Base-by-base conservation (phyloP, 2,329 filamentous ascomycete species). In the Pseudonectria foliicola region DNA sequence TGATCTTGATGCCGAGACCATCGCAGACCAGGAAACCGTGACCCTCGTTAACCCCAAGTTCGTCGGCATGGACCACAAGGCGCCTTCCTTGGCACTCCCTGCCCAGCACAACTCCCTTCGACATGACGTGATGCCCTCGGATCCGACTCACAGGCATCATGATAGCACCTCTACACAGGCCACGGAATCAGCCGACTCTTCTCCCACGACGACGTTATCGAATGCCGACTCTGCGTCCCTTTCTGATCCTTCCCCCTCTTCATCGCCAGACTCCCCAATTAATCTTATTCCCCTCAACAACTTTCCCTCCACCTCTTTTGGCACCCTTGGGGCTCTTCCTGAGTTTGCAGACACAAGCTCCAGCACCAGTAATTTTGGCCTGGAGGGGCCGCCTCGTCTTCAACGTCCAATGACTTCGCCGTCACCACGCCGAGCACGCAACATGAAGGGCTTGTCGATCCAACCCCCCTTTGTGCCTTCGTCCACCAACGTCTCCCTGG, bases 171-270 rank as follows among this genome's bases (percentile, higher is more conserved):
- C 82, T 7, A 86, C 83, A 3, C 81, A 83, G 44, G 73, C 73
- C 35, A 85, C 84, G 12, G 86, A 85, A 45, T 96, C 92, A 2
- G 85, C 85, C 27, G 89, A 95, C 54, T 95, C 90, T 14, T 96
- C 90, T 7, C 92, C 92, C 2, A 96, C 90, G 7, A 95, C 89
- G 4, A 95, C 90, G 3, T 76, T 92, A 32, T 95, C 88, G 6
- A 95, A 87, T 13, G 86, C 90, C 44, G 90, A 95, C 63, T 93
- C 89, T 5, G 90, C 87, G 7, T 85, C 87, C 21, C 72, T 92
- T 31, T 89, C 89, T 21, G 90, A 96, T 51, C 82, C 86, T 7
- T 95, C 90, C 5, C 88, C 92, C 3, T 90, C 83, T 34, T 87
- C 89, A 14, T 95, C 90, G 2, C 90, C 90, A 7, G 89, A 95